phyloP scores from a whole-genome alignment of 2,329 filamentous ascomycete species.

The Teratosphaeria zuluensis region DNA sequence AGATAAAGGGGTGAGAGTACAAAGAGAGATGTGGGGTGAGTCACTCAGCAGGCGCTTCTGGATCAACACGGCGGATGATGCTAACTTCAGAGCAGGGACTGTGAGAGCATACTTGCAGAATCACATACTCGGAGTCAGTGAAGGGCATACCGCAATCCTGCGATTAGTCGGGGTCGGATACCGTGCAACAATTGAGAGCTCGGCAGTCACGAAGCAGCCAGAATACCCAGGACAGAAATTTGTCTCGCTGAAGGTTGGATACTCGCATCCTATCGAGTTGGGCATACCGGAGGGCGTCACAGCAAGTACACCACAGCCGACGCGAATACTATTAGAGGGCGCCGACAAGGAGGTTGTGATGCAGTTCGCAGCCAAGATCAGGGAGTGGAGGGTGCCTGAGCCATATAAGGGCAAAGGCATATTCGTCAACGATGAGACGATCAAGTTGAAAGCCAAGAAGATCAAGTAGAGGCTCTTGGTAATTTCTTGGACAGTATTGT shows the following conservation, averaged over 20 bases:
- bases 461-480: conserved; percentile 32
- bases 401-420: conserved; percentile 99
- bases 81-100: conserved; percentile 53
- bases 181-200: conserved; percentile 74
- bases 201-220: conserved; percentile 54
- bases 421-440: conserved; percentile 94
- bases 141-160: conserved; percentile 89
- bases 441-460: conserved; percentile 91
- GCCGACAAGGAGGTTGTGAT: conserved; percentile 77
- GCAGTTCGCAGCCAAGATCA: conserved; percentile 81
- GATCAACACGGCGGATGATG: background rate
- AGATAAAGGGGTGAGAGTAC: conserved; percentile 58
- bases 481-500: background rate
- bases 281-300: conserved; percentile 72
- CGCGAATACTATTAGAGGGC: conserved; percentile 81
- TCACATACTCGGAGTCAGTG: conserved; percentile 85
- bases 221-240: conserved; percentile 77
- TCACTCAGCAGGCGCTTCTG: conserved; percentile 7
- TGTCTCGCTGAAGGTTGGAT: conserved; percentile 88
- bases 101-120: conserved; percentile 83
- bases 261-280: conserved; percentile 89
- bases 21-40: conserved; percentile 94
- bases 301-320: conserved; percentile 82
- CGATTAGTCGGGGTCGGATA: conserved; percentile 93
- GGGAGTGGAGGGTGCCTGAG: conserved; percentile 82